Evolutionary conservation across 768 basidiomycete species (phyloP).

Genomic region (Filobasidium wieringae): DNA sequence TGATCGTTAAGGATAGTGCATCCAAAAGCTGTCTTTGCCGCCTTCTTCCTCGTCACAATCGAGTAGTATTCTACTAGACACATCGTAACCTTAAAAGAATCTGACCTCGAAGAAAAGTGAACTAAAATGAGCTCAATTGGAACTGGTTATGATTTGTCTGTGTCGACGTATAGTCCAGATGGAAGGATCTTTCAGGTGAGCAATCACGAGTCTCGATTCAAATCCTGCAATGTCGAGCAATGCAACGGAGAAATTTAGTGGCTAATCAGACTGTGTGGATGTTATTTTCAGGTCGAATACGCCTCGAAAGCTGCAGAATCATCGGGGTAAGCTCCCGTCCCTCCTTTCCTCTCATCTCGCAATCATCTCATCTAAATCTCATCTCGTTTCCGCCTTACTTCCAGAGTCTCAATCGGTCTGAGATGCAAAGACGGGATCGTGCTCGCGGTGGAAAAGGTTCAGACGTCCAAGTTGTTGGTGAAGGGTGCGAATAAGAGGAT

Average conservation of each 20-base stretch:
- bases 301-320: slow-evolving; percentile 98
- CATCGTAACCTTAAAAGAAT: no score
- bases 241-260: no score
- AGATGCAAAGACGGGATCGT: slow-evolving; percentile 89
- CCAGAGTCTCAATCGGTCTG: slow-evolving; percentile 88
- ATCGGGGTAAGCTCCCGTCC: slow-evolving; percentile 64
- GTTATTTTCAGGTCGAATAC: slow-evolving; percentile 70
- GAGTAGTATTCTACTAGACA: no score
- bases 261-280: slow-evolving; percentile 8
- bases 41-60: no score
- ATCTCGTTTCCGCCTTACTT: neutral
- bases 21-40: no score
- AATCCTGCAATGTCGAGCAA: no score
- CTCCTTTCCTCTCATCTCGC: neutral
- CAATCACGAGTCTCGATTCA: no score
- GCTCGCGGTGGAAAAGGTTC: slow-evolving; percentile 92
- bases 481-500: slow-evolving; percentile 88
- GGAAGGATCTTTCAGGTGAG: slow-evolving; percentile 93
- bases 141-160: slow-evolving; percentile 78
- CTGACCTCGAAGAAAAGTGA: neutral
- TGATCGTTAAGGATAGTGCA: no score
- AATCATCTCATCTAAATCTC: neutral
- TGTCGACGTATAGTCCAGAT: slow-evolving; percentile 54
- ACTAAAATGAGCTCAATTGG: slow-evolving; percentile 92
- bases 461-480: slow-evolving; percentile 89